phyloP scores from a whole-genome alignment of 2,329 filamentous ascomycete species.

The Sarocladium oryzae region DNA sequence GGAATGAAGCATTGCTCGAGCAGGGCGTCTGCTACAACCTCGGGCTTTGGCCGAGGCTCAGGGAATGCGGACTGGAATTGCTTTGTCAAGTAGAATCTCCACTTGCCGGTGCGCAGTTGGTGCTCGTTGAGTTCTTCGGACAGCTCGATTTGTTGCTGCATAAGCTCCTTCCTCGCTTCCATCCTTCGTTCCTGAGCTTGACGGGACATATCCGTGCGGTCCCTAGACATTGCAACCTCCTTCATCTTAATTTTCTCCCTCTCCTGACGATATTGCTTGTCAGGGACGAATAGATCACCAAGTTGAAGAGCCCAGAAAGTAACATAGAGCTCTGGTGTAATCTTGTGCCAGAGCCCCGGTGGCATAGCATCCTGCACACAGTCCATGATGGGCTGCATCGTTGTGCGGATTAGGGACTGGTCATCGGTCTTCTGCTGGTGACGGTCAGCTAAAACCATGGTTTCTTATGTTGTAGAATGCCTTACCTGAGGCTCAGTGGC shows the following conservation, averaged over 20 bases:
- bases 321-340: constrained; percentile 77
- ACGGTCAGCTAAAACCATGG: constrained; percentile 15
- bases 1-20: constrained; percentile 92
- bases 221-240: constrained; percentile 59
- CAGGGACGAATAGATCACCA: constrained; percentile 72
- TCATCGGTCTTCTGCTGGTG: constrained; percentile 27
- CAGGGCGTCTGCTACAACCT: constrained; percentile 65
- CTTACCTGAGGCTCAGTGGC: constrained; percentile 27
- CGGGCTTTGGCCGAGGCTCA: constrained; percentile 54
- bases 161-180: constrained; percentile 61
- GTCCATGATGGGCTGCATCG: constrained; percentile 65
- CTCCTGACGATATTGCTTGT: constrained; percentile 71
- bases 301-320: constrained; percentile 90
- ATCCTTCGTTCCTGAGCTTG: constrained; percentile 57
- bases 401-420: constrained; percentile 22
- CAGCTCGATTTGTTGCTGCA: constrained; percentile 62
- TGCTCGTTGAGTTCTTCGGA: constrained; percentile 68
- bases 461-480: constrained; percentile 11
- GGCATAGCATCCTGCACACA: constrained; percentile 57
- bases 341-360: constrained; percentile 56
- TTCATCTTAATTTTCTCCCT: constrained; percentile 62
- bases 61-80: constrained; percentile 78
- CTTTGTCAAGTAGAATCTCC: constrained; percentile 62
- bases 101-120: constrained; percentile 59
- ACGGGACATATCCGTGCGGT: constrained; percentile 66